phyloP scores from a whole-genome alignment of 768 basidiomycete species.

The Amanita rimosa region DNA sequence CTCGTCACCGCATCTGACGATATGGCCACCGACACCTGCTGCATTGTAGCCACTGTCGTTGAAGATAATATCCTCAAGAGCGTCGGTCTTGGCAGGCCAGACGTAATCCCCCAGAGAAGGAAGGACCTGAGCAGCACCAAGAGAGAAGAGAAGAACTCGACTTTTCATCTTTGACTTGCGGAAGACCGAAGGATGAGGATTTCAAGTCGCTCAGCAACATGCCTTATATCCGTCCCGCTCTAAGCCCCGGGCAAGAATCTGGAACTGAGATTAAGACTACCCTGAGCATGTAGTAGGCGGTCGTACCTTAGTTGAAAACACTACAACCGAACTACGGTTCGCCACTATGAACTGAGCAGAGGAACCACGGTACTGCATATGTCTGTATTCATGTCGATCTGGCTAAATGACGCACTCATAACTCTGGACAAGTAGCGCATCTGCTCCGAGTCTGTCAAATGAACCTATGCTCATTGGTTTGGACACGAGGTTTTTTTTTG shows the following conservation, averaged over 20 bases:
- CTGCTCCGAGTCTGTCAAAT: too few relatives aligned
- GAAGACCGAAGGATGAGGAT: neutral
- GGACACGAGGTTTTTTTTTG: too few relatives aligned
- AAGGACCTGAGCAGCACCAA: neutral
- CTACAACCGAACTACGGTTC: neutral
- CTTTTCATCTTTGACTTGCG: slow-evolving; percentile 1
- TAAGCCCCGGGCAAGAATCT: neutral
- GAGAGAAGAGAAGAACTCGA: neutral
- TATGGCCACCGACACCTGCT: neutral
- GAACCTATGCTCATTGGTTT: too few relatives aligned
- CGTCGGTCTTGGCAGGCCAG: slow-evolving; percentile 1
- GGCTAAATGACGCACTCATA: neutral
- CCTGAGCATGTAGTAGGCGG: neutral
- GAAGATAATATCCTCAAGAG: slow-evolving; percentile 2
- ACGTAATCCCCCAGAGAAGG: neutral
- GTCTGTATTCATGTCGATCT: neutral
- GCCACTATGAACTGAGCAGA: neutral
- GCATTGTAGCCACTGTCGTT: slow-evolving; percentile 3
- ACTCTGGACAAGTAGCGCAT: too few relatives aligned
- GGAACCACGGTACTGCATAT: neutral
- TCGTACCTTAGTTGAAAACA: neutral
- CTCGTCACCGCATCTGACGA: slow-evolving; percentile 1
- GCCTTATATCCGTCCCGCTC: neutral
- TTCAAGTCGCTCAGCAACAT: neutral
- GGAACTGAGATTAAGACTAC: neutral